Evolutionary conservation across 2,329 filamentous ascomycete genomes (phyloP).

Genomic region (Ascocoryne sarcoides): DNA sequence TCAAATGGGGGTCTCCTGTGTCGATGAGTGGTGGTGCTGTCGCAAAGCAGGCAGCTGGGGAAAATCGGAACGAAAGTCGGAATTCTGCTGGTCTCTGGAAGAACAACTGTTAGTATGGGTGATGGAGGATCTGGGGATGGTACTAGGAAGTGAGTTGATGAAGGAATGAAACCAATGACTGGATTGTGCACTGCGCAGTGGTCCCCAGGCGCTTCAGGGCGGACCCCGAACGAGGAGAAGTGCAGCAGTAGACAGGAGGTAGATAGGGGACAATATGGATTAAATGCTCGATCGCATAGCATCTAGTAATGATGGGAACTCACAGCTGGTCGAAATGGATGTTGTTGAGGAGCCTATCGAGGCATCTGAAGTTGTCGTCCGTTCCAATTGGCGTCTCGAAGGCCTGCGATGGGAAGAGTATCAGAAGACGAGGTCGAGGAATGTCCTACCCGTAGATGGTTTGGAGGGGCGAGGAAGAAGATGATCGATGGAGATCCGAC

Average conservation of each 20-base stretch:
- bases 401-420: slow-evolving; percentile 14
- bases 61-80: slow-evolving; percentile 18
- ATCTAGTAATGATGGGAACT: slow-evolving; percentile 21
- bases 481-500: neutral
- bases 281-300: slow-evolving; percentile 28
- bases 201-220: slow-evolving; percentile 19
- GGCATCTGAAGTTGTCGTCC: slow-evolving; percentile 26
- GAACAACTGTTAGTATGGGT: slow-evolving; percentile 16
- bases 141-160: slow-evolving; percentile 20
- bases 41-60: slow-evolving; percentile 22
- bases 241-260: slow-evolving; percentile 9
- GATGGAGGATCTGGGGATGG: slow-evolving; percentile 12
- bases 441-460: too few relatives aligned
- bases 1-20: slow-evolving; percentile 9
- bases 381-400: slow-evolving; percentile 20
- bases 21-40: slow-evolving; percentile 15
- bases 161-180: slow-evolving; percentile 19
- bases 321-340: slow-evolving; percentile 25
- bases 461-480: neutral
- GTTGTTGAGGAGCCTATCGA: slow-evolving; percentile 27
- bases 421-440: neutral
- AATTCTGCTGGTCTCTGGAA: slow-evolving; percentile 13
- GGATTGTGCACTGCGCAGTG: slow-evolving; percentile 19
- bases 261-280: slow-evolving; percentile 7
- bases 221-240: slow-evolving; percentile 15